phyloP scores from a whole-genome alignment of 1,284 basidiomycete species.

The Apiotrichum porosum region DNA sequence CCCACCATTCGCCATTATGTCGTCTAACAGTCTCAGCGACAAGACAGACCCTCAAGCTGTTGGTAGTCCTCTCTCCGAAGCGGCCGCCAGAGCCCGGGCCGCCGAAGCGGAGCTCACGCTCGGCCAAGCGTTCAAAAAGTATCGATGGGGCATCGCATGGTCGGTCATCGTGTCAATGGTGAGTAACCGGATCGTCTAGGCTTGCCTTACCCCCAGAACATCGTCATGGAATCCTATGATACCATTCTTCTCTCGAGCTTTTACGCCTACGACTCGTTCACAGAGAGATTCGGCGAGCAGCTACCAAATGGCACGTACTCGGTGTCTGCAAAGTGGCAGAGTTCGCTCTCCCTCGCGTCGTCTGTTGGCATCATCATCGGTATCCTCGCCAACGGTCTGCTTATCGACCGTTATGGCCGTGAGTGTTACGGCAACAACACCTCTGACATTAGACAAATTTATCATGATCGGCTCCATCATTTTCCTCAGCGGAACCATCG shows the following conservation, averaged over 20 bases:
- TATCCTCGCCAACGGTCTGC: not conserved
- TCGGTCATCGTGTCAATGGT: not conserved
- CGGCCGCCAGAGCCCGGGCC: too few species aligned
- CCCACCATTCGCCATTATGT: too few species aligned
- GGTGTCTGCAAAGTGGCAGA: constrained; percentile 51
- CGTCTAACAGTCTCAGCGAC: too few species aligned
- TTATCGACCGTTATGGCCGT: constrained; percentile 5
- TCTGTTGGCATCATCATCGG: constrained; percentile 1
- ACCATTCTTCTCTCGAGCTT: constrained; percentile 1
- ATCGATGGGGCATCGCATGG: not conserved
- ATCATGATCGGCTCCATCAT: constrained; percentile 21
- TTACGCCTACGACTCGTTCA: constrained; percentile 8
- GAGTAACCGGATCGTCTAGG: too few species aligned
- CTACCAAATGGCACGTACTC: not conserved
- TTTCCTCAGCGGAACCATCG: constrained; percentile 38
- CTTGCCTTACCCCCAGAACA: constrained; percentile 1
- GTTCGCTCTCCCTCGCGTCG: constrained; percentile 33
- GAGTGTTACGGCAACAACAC: not conserved
- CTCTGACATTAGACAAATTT: not conserved
- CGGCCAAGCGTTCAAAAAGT: not conserved
- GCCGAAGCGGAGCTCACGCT: not conserved
- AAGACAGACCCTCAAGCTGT: too few species aligned
- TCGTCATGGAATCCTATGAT: constrained; percentile 5
- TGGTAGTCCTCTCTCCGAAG: too few species aligned
- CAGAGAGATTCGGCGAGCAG: constrained; percentile 3